These are phyloP conservation scores for Bromus sterilis DNA, from an alignment of 176 grass and related monocot species.

Conservation along the genomic window DNA sequence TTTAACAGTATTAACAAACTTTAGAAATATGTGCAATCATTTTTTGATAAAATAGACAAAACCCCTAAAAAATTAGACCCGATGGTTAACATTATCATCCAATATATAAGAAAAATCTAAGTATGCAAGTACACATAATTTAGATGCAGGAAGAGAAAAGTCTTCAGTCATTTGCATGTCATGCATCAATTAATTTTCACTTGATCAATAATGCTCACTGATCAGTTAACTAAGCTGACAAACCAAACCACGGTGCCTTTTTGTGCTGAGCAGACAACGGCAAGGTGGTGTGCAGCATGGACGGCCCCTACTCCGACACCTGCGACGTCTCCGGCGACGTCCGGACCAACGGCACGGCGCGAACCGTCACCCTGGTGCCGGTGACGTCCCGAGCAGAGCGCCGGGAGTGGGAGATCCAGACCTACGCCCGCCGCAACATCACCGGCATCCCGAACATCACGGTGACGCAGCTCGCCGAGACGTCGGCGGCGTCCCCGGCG, in stretches of 20 bases:
- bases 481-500: background rate
- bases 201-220: background rate
- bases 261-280: constrained; percentile 10
- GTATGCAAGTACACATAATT: no score
- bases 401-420: constrained; percentile 44
- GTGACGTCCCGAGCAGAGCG: background rate
- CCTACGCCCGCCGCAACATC: constrained; percentile 57
- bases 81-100: no score
- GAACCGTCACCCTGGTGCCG: constrained; percentile 36
- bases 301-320: constrained; percentile 45
- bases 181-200: background rate
- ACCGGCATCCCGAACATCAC: constrained; percentile 24
- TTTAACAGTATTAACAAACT: no score
- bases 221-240: background rate
- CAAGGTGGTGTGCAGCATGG: constrained; percentile 35
- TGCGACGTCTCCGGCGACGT: constrained; percentile 76
- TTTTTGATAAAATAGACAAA: no score
- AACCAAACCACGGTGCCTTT: no score
- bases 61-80: no score
- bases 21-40: background rate
- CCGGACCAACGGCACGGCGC: constrained; percentile 42
- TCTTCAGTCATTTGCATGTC: background rate
- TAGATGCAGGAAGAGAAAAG: background rate
- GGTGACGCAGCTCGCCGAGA: constrained; percentile 27
- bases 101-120: no score